A percentile compares a stretch with the other conserved stretches of the same genome.
Conservation (phyloP, 2,329 filamentous ascomycete genomes). For the Colletotrichum sojae region DNA sequence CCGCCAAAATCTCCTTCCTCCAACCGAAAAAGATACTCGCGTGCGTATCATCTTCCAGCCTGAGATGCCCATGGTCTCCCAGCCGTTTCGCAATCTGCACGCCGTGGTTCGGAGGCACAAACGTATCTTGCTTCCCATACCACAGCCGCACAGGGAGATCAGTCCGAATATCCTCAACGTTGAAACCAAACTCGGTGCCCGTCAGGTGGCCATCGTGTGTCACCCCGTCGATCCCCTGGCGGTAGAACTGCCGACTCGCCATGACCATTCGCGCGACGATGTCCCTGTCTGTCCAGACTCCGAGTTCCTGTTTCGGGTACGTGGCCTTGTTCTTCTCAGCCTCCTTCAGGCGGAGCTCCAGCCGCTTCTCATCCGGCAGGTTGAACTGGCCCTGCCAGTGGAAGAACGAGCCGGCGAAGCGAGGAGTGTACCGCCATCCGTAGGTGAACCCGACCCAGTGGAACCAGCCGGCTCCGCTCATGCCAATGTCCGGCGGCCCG, state of each 20-base stretch:
- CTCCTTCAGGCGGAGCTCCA: constrained; percentile 18
- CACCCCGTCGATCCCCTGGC: constrained; percentile 35
- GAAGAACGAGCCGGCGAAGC: constrained; percentile 34
- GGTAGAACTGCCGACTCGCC: constrained; percentile 31
- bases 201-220: constrained; percentile 28
- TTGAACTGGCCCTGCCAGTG: constrained; percentile 14
- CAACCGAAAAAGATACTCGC: constrained; percentile 36
- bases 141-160: constrained; percentile 32
- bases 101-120: constrained; percentile 35
- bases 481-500: constrained; percentile 43
- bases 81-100: constrained; percentile 34
- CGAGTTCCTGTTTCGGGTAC: constrained; percentile 15
- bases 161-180: constrained; percentile 29
- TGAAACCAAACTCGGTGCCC: constrained; percentile 36
- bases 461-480: constrained; percentile 38
- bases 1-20: constrained; percentile 23
- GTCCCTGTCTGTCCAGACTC: constrained; percentile 26
- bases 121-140: constrained; percentile 35
- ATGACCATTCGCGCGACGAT: constrained; percentile 30
- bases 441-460: constrained; percentile 40
- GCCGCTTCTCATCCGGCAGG: constrained; percentile 26
- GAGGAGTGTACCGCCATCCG: constrained; percentile 37
- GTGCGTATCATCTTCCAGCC: constrained; percentile 39
- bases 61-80: constrained; percentile 14
- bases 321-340: constrained; percentile 27